Evolutionary conservation across 164 flowering plant genomes (phyloP).

Genomic region (Annona squamosa): DNA sequence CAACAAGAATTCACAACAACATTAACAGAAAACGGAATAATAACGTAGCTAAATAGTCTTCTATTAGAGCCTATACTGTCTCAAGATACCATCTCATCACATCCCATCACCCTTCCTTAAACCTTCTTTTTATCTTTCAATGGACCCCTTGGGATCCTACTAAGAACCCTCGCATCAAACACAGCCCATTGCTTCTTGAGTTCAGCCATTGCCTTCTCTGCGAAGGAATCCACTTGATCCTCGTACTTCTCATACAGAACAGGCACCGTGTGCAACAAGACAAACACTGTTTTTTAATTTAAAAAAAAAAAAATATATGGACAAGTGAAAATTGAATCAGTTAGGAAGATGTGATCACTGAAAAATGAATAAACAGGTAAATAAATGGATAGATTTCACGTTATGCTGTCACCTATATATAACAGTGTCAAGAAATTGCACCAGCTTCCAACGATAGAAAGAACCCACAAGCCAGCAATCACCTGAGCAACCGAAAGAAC

Average conservation of each 20-base stretch:
- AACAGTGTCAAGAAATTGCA: conserved; percentile 75
- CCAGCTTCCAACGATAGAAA: conserved; percentile 64
- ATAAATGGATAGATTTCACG: neutral
- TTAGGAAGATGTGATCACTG: neutral
- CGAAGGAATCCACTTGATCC: conserved; percentile 64
- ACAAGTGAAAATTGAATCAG: neutral
- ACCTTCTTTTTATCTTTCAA: conserved; percentile 54
- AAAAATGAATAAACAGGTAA: neutral
- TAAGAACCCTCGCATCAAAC: conserved; percentile 76
- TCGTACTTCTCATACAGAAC: conserved; percentile 85
- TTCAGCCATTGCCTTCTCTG: conserved; percentile 65
- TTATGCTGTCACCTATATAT: conserved; percentile 50
- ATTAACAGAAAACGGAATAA: neutral
- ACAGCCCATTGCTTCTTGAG: conserved; percentile 76
- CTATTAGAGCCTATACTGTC: neutral
- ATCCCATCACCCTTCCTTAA: conserved; percentile 11
- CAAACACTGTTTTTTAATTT: conserved; percentile 34
- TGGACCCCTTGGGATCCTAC: conserved; percentile 70
- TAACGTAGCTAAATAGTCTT: neutral
- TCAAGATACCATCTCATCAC: neutral
- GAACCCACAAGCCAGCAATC: conserved; percentile 74
- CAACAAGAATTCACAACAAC: neutral
- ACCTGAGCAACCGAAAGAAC: conserved; percentile 48
- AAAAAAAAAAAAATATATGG: neutral
- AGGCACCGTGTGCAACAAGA: conserved; percentile 73